Percentiles rank a stretch among this genome's conserved stretches.
Evolutionary conservation across 78 protist genomes (phyloP).

Genomic region (Dictyostelium firmibasis): DNA sequence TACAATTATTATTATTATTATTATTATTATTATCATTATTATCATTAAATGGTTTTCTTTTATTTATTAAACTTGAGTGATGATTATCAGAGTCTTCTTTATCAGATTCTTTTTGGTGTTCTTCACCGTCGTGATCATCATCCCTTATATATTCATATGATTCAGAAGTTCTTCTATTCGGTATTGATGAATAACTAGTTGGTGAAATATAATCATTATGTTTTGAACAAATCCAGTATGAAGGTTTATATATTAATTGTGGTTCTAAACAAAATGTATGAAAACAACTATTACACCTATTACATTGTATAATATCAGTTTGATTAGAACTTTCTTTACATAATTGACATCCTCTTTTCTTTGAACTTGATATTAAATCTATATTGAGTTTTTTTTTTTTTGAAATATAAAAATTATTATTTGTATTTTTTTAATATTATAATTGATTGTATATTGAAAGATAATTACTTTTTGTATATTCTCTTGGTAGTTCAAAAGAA

Average conservation of each 20-base stretch:
- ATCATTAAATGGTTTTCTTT: background rate
- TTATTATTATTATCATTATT: background rate
- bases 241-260: slow-evolving; percentile 17
- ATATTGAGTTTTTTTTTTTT: background rate
- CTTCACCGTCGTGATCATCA: background rate
- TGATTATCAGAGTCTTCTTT: background rate
- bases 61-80: background rate
- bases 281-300: background rate
- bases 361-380: background rate
- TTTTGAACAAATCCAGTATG: slow-evolving; percentile 17
- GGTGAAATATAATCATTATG: slow-evolving; percentile 7
- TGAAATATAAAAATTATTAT: background rate
- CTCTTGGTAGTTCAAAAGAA: slow-evolving; percentile 15
- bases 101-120: background rate
- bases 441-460: background rate
- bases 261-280: slow-evolving; percentile 61
- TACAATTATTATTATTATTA: background rate
- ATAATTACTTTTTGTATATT: background rate
- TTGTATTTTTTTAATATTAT: background rate
- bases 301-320: background rate
- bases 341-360: background rate
- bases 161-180: background rate
- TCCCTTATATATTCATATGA: background rate
- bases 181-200: background rate
- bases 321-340: background rate